phyloP scores from a whole-genome alignment of 495 filamentous ascomycete genomes.

The Tuber indicum region DNA sequence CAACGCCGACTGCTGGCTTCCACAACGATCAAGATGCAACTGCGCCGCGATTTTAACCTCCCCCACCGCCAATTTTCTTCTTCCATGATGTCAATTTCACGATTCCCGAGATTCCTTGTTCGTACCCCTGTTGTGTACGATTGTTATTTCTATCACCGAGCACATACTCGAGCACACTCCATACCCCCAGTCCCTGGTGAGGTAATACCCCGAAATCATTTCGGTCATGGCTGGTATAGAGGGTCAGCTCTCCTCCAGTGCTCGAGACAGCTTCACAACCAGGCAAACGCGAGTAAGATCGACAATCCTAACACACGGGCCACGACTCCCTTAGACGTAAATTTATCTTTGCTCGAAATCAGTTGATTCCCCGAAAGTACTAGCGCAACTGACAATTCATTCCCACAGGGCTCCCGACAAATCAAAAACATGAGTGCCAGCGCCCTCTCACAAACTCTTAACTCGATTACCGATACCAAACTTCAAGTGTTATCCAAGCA shows the following conservation, averaged over 20 bases:
- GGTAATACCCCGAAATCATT: neutral
- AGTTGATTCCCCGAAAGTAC: neutral
- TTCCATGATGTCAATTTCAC: too few species aligned
- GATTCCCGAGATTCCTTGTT: too few species aligned
- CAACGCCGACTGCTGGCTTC: too few species aligned
- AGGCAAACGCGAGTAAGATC: neutral
- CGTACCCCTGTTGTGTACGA: too few species aligned
- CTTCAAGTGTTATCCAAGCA: constrained; percentile 58
- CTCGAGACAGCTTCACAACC: neutral
- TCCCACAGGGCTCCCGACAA: neutral
- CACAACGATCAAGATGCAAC: too few species aligned
- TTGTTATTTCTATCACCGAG: too few species aligned
- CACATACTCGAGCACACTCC: too few species aligned
- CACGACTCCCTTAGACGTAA: neutral
- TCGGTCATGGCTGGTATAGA: neutral
- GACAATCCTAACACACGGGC: neutral
- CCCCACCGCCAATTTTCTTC: too few species aligned
- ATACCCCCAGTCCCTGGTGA: neutral
- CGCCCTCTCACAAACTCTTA: constrained; percentile 57
- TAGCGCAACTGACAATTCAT: neutral
- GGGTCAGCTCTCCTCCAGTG: neutral
- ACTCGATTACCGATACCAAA: constrained; percentile 61
- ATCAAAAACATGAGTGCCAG: neutral
- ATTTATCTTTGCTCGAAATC: neutral
- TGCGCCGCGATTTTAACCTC: too few species aligned